Evolutionary conservation across 495 filamentous ascomycete genomes (phyloP).

Genomic region (Venustampulla echinocandica): DNA sequence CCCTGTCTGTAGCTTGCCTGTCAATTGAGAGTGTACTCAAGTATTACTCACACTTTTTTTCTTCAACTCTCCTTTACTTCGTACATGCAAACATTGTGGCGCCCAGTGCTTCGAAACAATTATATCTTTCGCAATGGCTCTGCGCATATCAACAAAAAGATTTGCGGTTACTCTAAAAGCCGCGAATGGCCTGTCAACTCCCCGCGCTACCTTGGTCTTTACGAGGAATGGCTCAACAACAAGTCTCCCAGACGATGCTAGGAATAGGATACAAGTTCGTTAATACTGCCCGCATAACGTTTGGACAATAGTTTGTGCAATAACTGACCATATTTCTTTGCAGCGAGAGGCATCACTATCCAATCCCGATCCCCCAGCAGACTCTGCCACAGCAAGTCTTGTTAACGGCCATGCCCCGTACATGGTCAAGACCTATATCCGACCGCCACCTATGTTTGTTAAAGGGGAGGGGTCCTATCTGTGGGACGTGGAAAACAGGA

Average conservation of each 20-base stretch:
- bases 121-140: constrained; percentile 19
- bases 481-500: constrained; percentile 81
- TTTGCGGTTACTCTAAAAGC: constrained; percentile 15
- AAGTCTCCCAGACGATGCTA: constrained; percentile 20
- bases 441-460: constrained; percentile 82
- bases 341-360: constrained; percentile 58
- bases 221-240: constrained; percentile 25
- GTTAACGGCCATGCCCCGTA: constrained; percentile 64
- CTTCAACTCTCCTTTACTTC: no score
- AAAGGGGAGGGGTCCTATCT: constrained; percentile 79
- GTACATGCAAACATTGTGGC: no score
- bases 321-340: not conserved
- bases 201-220: constrained; percentile 9
- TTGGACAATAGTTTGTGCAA: not conserved
- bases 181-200: constrained; percentile 9
- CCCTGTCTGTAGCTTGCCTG: no score
- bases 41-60: no score
- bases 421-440: constrained; percentile 93
- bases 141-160: constrained; percentile 21
- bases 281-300: not conserved
- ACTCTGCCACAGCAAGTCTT: constrained; percentile 68
- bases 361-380: constrained; percentile 66
- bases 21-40: no score
- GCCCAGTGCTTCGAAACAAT: no score
- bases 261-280: constrained; percentile 22